Base-by-base conservation (phyloP, 1,284 basidiomycete species). In the Tylopilus sp. region DNA sequence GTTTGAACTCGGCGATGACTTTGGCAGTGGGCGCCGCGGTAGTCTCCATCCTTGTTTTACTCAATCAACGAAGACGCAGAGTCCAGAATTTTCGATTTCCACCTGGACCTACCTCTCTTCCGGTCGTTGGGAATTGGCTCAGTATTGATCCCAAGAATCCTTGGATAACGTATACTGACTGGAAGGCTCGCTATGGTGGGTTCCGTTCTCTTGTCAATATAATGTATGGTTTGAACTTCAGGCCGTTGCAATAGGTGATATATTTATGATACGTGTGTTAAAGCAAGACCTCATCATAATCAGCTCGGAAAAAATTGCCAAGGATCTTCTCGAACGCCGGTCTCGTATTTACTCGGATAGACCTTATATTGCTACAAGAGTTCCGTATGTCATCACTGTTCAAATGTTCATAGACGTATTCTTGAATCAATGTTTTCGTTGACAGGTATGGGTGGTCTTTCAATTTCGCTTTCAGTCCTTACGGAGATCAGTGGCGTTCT, bases 321-420 rank as follows among this genome's bases (percentile, higher is more conserved):
- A 70, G 38, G 73, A 77, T 1, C 75, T 75, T 15, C 41, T 75
- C 12, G 74, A 76, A 5, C 65, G 61, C 15, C 64, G 76, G 16
- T 76, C 74, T 13, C 44, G 53, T 29, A 62, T 72, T 57, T 75
- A 78, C 53, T 77, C 74, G 6, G 74, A 77, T 24, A 74, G 74
- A 24, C 75, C 74, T 8, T 58, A 66, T 56, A 4, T 77, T 19
- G 73, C 76, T 19, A 64, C 74, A 10, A 61, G 29, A 57, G 71
- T 74, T 33, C 63, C 66, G 75, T 77, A 33, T 16, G 69, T 63
- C 12, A 32, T 44, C 4, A 19, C 7, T 19, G 26, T n/a, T 41
- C 13, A 15, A 19, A 5, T 19, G 26, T n/a, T 41, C 13, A 15
- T 53, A 19, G 5, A 56, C 12, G 5, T 29, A 24, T 19, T 32